A percentile compares a stretch with the other conserved stretches of the same genome.
Conservation (phyloP, 1,284 basidiomycete species). For the Gymnopus androsaceus region DNA sequence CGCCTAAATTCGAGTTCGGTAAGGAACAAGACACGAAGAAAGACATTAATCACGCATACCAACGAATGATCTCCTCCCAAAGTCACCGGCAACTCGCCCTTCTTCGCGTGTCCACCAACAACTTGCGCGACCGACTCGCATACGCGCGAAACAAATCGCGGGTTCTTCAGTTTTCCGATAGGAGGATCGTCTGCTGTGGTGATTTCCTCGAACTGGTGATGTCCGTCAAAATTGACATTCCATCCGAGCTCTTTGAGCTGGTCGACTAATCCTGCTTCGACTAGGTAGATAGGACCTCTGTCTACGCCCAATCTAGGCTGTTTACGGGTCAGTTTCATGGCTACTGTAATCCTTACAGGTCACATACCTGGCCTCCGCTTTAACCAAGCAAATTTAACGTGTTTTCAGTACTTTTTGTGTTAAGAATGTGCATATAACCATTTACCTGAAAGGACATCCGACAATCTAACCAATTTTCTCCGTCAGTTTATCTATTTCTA, state of each 20-base stretch:
- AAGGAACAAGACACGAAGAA: neutral
- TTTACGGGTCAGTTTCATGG: slow-evolving; percentile 9
- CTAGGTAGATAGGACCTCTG: slow-evolving; percentile 83
- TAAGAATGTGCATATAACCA: slow-evolving; percentile 10
- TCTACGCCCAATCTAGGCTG: slow-evolving; percentile 85
- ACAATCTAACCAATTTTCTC: slow-evolving; percentile 54
- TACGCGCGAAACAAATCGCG: slow-evolving; percentile 83
- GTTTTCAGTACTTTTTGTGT: neutral
- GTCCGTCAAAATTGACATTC: slow-evolving; percentile 86
- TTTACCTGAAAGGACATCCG: slow-evolving; percentile 75
- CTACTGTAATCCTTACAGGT: slow-evolving; percentile 10
- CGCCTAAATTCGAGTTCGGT: slow-evolving; percentile 51
- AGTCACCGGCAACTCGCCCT: slow-evolving; percentile 85
- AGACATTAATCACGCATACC: slow-evolving; percentile 40
- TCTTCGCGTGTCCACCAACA: slow-evolving; percentile 74
- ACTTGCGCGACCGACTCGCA: slow-evolving; percentile 77
- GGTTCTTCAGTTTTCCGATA: slow-evolving; percentile 88
- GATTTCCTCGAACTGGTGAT: slow-evolving; percentile 87
- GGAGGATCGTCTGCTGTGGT: slow-evolving; percentile 70
- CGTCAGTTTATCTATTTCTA: neutral
- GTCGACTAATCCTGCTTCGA: slow-evolving; percentile 79
- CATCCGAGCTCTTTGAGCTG: slow-evolving; percentile 85
- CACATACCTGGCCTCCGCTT: slow-evolving; percentile 59
- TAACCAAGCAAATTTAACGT: slow-evolving; percentile 7
- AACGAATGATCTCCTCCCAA: slow-evolving; percentile 97